These are phyloP conservation scores for Mycena vulgaris DNA, from an alignment of 768 basidiomycete species.

Conservation along the genomic window DNA sequence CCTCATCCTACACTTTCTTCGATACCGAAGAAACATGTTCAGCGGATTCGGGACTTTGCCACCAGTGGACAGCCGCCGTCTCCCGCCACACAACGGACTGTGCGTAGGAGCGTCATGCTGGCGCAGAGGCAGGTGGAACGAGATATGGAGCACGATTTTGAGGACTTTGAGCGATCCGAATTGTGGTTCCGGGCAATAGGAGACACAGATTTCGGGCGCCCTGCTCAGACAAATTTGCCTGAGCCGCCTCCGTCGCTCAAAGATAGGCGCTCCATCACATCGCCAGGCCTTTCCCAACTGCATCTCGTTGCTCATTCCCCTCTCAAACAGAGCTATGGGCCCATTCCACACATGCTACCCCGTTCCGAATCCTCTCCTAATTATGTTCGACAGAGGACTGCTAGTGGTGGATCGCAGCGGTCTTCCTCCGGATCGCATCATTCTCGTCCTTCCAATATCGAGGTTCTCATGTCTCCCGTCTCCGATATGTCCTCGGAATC, in stretches of 20 bases:
- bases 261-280: constrained; percentile 27
- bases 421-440: constrained; percentile 52
- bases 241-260: constrained; percentile 32
- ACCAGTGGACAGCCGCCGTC: constrained; percentile 63
- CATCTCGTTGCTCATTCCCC: constrained; percentile 34
- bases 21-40: constrained; percentile 80
- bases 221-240: constrained; percentile 33
- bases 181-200: constrained; percentile 93
- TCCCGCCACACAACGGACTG: constrained; percentile 63
- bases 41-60: constrained; percentile 79
- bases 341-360: constrained; percentile 39
- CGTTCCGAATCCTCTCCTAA: constrained; percentile 58
- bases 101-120: constrained; percentile 84
- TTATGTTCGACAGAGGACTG: constrained; percentile 57
- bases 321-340: constrained; percentile 32
- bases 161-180: constrained; percentile 89
- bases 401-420: constrained; percentile 57
- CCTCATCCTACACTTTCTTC: constrained; percentile 72
- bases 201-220: constrained; percentile 66
- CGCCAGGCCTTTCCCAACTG: constrained; percentile 34
- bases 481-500: constrained; percentile 65
- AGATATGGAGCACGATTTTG: constrained; percentile 94
- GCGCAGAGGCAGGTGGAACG: constrained; percentile 90
- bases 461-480: constrained; percentile 86
- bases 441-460: constrained; percentile 72